Evolutionary conservation across 495 filamentous ascomycete species (phyloP).

Genomic region (Acidomyces sp.): DNA sequence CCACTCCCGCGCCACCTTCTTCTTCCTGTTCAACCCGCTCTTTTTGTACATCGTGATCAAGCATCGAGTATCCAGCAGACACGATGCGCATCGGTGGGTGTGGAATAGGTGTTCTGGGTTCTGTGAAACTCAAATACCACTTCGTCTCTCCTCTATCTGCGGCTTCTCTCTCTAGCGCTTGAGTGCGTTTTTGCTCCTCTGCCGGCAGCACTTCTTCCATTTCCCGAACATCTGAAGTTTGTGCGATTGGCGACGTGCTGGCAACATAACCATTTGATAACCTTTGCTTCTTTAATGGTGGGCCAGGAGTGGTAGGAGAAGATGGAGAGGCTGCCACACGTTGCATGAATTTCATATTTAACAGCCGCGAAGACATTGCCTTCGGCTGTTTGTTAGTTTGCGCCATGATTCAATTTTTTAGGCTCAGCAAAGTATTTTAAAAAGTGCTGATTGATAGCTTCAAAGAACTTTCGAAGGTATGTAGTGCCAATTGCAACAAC

Average conservation of each 20-base stretch:
- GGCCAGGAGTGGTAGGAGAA: constrained; percentile 28
- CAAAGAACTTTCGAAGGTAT: too few relatives aligned
- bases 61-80: constrained; percentile 32
- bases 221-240: constrained; percentile 32
- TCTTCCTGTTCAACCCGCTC: constrained; percentile 16
- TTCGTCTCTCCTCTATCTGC: constrained; percentile 69
- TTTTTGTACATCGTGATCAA: constrained; percentile 23
- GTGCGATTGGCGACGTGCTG: constrained; percentile 19
- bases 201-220: constrained; percentile 58
- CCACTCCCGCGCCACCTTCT: constrained; percentile 11
- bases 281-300: constrained; percentile 35
- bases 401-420: too few relatives aligned
- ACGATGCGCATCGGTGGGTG: constrained; percentile 24
- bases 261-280: constrained; percentile 27
- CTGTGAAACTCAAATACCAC: constrained; percentile 61
- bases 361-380: constrained; percentile 73
- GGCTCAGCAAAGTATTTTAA: too few relatives aligned
- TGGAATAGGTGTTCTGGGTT: constrained; percentile 10
- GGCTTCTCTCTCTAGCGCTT: constrained; percentile 56
- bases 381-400: constrained; percentile 40
- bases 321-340: constrained; percentile 49
- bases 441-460: too few relatives aligned
- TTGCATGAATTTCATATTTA: constrained; percentile 99
- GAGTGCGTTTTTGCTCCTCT: constrained; percentile 61
- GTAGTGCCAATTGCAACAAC: too few relatives aligned